Evolutionary conservation across 2,329 filamentous ascomycete species (phyloP), one percentile per base, ranked within the genome.

Genomic region (Magnaporthales sp.): DNA sequence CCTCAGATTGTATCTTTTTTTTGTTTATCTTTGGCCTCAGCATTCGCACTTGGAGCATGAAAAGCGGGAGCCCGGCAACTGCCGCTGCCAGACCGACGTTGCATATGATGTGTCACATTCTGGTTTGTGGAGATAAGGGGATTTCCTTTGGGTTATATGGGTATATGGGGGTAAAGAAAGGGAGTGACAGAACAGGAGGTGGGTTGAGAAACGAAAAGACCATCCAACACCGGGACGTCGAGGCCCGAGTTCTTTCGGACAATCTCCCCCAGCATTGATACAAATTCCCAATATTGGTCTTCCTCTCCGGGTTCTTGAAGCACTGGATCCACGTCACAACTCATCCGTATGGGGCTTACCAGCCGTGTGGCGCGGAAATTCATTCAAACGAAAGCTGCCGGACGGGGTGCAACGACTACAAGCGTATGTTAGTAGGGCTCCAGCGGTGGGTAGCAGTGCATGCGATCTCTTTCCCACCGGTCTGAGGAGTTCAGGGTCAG

Each of bases 61-160:
- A 13, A 46, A 46, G 38, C 38, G 38, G 38, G 38, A 46, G 38
- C 38, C n/a, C 38, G 38, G 38, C 19, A 46, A 46, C 38, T 19
- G 15, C 38, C 38, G 38, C 38, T 19, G 38, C 15, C 38, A 4
- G 38, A 46, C 38, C 38, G 38, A 46, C 19, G 38, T 46, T 46
- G 38, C 38, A 46, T 46, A 46, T n/a, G 38, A 46, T 46, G 38
- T 46, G 38, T 46, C 38, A n/a, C 19, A 46, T 46, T 46, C 38
- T 46, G 38, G 38, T 46, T 46, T 46, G 38, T 46, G 38, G 38
- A 46, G 29, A 78, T 78, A 75, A 74, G 74, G 4, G 74, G 73
- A 7, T 10, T 13, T 19, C 32, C 4, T n/a, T n/a, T 46, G 38
- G 9, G 38, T 13, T n/a, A 31, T 31, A 31, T 31, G 30, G 30